phyloP scores from a whole-genome alignment of 495 filamentous ascomycete genomes.

The Amniculicola lignicola region DNA sequence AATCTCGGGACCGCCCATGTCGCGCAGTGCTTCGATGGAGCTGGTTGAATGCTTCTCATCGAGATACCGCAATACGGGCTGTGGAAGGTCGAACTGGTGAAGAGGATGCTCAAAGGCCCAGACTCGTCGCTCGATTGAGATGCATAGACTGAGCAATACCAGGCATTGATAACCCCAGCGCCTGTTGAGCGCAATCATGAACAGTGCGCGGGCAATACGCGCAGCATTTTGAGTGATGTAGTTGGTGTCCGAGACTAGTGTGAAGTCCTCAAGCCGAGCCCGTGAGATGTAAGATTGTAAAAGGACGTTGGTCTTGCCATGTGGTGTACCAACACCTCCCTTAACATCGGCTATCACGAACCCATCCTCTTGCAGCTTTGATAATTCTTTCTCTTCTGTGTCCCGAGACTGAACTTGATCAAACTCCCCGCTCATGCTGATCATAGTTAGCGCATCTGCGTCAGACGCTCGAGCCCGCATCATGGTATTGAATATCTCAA shows the following conservation, averaged over 20 bases:
- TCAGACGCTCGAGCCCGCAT: constrained; percentile 81
- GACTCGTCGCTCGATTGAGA: constrained; percentile 88
- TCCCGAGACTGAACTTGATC: constrained; percentile 93
- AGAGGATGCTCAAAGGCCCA: constrained; percentile 96
- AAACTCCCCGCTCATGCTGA: constrained; percentile 94
- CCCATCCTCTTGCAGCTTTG: constrained; percentile 58
- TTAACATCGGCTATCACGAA: constrained; percentile 66
- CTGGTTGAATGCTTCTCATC: constrained; percentile 69
- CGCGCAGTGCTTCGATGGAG: constrained; percentile 76
- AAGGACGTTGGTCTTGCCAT: constrained; percentile 92
- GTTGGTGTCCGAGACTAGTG: constrained; percentile 80
- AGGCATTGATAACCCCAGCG: constrained; percentile 93
- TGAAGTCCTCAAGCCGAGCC: constrained; percentile 84
- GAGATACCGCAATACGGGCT: constrained; percentile 75
- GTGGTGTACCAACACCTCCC: constrained; percentile 70
- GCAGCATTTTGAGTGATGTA: constrained; percentile 96
- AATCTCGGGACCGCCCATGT: constrained; percentile 91
- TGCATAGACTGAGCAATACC: constrained; percentile 82
- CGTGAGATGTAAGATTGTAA: constrained; percentile 94
- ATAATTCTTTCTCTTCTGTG: constrained; percentile 76
- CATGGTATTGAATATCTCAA: constrained; percentile 90
- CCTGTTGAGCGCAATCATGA: constrained; percentile 94
- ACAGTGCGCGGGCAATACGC: constrained; percentile 88
- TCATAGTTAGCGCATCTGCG: constrained; percentile 88
- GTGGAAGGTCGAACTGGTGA: constrained; percentile 88